Evolutionary conservation across 306 rosid genomes (phyloP), one percentile per base, ranked within the genome.

Genomic region (Rubus idaeus): DNA sequence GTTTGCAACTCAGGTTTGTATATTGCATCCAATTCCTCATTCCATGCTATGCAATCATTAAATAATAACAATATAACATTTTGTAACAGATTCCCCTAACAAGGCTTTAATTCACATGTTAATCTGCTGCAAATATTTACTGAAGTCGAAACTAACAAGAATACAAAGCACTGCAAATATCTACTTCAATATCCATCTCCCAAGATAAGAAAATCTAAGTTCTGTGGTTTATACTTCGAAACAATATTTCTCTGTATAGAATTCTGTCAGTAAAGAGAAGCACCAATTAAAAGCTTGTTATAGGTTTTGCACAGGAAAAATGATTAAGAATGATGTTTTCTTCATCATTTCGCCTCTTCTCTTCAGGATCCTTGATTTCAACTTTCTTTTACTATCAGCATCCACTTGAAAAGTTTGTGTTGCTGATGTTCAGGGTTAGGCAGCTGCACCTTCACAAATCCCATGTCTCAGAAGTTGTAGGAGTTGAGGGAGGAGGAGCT

Each of bases 381-480:
- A 77, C 11, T 80, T 87, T 72, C 89, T 85, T 81, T 85, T 89
- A 84, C 88, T 93, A 68, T 87, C 75, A 87, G 76, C 85, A 89
- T 79, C 92, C 91, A 88, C 73, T 77, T 50, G 77, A 86, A 80
- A 77, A 85, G 75, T 84, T 90, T 58, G 16, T 73, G 96, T 68
- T 79, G 90, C 78, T 78, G 85, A 66, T 83, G 91, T 77, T 86
- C 93, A 4, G 89, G 80, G 66, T 87, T 82, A 16, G 83, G 91
- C 64, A 75, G 62, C 23, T 11, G 77, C 37, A 70, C 67, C 55
- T 52, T 63, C 78, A 56, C 74, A 41, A 86, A 85, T 58, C 51
- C 76, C 68, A 75, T 57, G 83, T 83, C 37, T 89, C 88, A 37
- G 84, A 80, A 75, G 67, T 52, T 18, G 84, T 57, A 55, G 80